Evolutionary conservation across 2,329 filamentous ascomycete species (phyloP), one percentile per base, ranked within the genome.

Genomic region (Myrmaecium sp.): DNA sequence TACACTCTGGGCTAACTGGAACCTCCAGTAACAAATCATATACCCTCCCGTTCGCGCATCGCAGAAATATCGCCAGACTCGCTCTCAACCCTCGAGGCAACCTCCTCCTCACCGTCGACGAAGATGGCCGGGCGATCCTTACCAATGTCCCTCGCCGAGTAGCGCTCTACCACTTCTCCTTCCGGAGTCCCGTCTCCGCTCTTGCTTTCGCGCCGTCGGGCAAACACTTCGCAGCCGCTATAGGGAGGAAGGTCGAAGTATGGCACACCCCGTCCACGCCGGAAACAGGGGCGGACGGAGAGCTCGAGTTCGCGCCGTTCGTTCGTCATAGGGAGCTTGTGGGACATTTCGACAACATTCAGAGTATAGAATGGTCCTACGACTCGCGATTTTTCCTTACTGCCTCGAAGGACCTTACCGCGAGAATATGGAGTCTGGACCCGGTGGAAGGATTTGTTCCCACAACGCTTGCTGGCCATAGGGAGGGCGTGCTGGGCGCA

Each of bases 361-460:
- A 74, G 35, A 75, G 74, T 48, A 78, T 98, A 29, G 77, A 92
- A 47, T 98, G 91, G 89, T 95, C 89, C 6, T 77, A 72, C 50
- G 91, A 98, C 55, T 94, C 86, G 8, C 68, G 89, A 14, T 98
- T 98, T 60, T 86, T 98, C 51, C 63, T 98, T 28, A 93, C 76
- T 34, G 69, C 86, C 3, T 86, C 83, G 11, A 94, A 83, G 48
- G 89, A 98, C 45, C 55, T 95, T 51, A 95, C 84, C 1, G 77
- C 81, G 20, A 70, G 84, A 46, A 80, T 98, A 70, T 98, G 86
- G 86, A 95, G 84, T 48, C 58, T 94, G 37, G 68, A 91, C 38
- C 66, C 74, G 1, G 82, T 93, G 43, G 79, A 86, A 33, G 80
- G 77, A 2, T 95, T 95, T 52, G 70, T 73, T 26, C 83, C 86